A percentile compares a stretch with the other conserved stretches of the same genome.
phyloP scores from a whole-genome alignment of 768 basidiomycete genomes.

The Podaxis sp. region DNA sequence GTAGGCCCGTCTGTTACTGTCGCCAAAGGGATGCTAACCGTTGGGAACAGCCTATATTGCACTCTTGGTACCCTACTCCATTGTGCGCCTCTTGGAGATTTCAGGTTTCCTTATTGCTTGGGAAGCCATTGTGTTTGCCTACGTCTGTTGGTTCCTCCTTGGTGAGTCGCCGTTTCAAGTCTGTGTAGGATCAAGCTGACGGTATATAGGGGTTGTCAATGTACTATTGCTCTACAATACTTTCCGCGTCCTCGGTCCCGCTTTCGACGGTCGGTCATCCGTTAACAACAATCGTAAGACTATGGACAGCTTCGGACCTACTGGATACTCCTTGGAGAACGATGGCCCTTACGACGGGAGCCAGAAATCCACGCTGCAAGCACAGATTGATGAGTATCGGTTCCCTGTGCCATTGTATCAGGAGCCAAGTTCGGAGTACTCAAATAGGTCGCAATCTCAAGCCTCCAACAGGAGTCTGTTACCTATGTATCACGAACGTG shows the following conservation, averaged over 20 bases:
- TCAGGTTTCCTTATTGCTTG: slow-evolving; percentile 50
- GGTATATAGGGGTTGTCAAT: slow-evolving; percentile 54
- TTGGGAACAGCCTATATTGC: slow-evolving; percentile 51
- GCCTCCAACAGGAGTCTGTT: background rate
- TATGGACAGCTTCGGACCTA: slow-evolving; percentile 29
- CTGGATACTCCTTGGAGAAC: slow-evolving; percentile 19
- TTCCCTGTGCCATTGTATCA: slow-evolving; percentile 6
- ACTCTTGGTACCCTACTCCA: slow-evolving; percentile 57
- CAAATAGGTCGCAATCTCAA: background rate
- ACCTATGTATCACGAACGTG: slow-evolving; percentile 1
- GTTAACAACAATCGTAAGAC: slow-evolving; percentile 27
- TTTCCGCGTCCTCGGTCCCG: slow-evolving; percentile 57
- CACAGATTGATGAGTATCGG: background rate
- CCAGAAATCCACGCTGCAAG: background rate
- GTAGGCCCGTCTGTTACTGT: slow-evolving; percentile 29
- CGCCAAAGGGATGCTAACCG: slow-evolving; percentile 7
- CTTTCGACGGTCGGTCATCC: slow-evolving; percentile 35
- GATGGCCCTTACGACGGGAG: slow-evolving; percentile 13
- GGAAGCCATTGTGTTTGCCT: slow-evolving; percentile 46
- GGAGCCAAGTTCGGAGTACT: background rate
- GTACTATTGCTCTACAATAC: slow-evolving; percentile 69
- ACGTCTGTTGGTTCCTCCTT: slow-evolving; percentile 48
- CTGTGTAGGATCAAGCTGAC: slow-evolving; percentile 10
- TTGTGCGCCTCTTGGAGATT: slow-evolving; percentile 45
- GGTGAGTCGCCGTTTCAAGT: slow-evolving; percentile 35